Conservation (phyloP, 257 asterid species). For the Jasminum sambac region DNA sequence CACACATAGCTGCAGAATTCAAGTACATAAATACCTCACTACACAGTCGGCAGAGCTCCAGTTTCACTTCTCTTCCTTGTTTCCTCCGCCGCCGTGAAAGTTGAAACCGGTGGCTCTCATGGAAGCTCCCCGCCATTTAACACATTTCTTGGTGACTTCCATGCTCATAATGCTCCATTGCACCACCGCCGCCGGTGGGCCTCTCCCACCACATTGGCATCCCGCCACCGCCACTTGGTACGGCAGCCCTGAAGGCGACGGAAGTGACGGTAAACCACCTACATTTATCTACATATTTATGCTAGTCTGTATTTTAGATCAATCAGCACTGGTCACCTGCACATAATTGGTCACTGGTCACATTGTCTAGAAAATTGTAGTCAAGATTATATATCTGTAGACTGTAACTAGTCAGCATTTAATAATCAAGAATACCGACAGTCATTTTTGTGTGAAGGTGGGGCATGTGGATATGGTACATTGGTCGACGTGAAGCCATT, state of each 20-base stretch:
- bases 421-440: background rate
- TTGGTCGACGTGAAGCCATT: conserved; percentile 94
- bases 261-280: conserved; percentile 58
- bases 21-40: conserved; percentile 10
- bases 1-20: background rate
- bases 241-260: conserved; percentile 98
- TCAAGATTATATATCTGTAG: background rate
- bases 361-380: too few relatives aligned
- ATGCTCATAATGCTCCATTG: conserved; percentile 1
- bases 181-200: conserved; percentile 27
- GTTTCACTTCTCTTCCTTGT: conserved; percentile 31
- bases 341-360: too few relatives aligned
- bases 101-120: conserved; percentile 19
- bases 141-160: conserved; percentile 14
- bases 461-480: conserved; percentile 95
- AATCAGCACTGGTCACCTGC: too few relatives aligned
- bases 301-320: too few relatives aligned
- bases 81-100: conserved; percentile 50
- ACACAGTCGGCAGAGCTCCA: conserved; percentile 48
- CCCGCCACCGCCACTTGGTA: conserved; percentile 98
- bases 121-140: conserved; percentile 20
- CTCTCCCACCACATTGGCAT: conserved; percentile 53
- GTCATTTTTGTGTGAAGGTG: conserved; percentile 35
- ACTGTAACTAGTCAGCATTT: background rate
- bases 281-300: too few relatives aligned